Evolutionary conservation across 106 monocot genomes (phyloP).

Genomic region (Phalaenopsis aphrodite): DNA sequence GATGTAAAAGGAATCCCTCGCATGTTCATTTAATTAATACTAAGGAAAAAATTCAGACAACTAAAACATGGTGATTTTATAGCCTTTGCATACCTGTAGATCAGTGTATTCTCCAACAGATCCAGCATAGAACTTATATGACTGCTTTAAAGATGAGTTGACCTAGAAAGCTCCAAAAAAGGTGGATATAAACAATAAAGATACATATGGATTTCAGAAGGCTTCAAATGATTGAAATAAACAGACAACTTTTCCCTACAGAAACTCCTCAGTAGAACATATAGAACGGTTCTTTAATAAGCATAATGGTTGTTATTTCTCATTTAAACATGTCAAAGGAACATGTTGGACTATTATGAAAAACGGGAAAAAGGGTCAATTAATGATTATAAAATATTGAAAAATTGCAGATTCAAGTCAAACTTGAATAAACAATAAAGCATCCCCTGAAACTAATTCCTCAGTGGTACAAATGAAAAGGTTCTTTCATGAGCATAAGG

Average conservation of each 20-base stretch:
- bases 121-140: slow-evolving; percentile 75
- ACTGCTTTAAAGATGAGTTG: slow-evolving; percentile 43
- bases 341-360: not conserved
- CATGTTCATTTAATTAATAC: not conserved
- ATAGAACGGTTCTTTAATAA: not conserved
- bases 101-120: slow-evolving; percentile 50
- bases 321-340: not conserved
- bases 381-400: not conserved
- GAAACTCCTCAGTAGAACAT: not conserved
- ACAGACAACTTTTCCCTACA: not conserved
- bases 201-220: not conserved
- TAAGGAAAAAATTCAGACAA: not conserved
- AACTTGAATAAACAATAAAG: not conserved
- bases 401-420: not conserved
- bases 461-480: not conserved
- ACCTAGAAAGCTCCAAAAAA: slow-evolving; percentile 38
- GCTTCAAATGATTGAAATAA: not conserved
- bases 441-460: not conserved
- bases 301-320: not conserved
- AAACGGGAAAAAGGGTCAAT: not conserved
- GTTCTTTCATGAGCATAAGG: not conserved
- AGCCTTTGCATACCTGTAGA: slow-evolving; percentile 53
- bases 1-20: not conserved
- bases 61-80: not conserved
- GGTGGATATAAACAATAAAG: not conserved